These are phyloP conservation scores for Epichloe scottii DNA, from an alignment of 2,329 filamentous ascomycete species.

Conservation along the genomic window DNA sequence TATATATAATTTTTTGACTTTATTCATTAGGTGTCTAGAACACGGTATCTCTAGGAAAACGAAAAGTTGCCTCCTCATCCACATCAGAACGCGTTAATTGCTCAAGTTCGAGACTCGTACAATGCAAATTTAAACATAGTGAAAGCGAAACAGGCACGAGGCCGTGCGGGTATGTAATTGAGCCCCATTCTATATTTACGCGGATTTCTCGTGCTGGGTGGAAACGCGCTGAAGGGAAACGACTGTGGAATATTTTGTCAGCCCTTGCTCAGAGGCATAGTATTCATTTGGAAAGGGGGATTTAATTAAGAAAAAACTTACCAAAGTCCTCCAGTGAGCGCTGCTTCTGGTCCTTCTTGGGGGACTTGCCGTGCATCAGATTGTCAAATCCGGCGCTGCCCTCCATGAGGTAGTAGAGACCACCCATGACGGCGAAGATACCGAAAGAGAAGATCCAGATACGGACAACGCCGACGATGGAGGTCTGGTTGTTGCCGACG, in stretches of 20 bases:
- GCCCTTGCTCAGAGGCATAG: slow-evolving; percentile 12
- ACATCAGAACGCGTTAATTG: slow-evolving; percentile 21
- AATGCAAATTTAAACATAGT: slow-evolving; percentile 27
- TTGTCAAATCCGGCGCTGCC: slow-evolving; percentile 76
- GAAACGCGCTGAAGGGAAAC: slow-evolving; percentile 83
- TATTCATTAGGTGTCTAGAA: slow-evolving; percentile 32
- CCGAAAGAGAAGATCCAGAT: slow-evolving; percentile 88
- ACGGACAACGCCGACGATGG: slow-evolving; percentile 74
- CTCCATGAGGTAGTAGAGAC: slow-evolving; percentile 64
- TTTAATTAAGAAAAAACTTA: slow-evolving; percentile 46
- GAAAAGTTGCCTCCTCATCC: slow-evolving; percentile 24
- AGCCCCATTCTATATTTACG: slow-evolving; percentile 34
- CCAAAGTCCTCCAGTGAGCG: slow-evolving; percentile 79
- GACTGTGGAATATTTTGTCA: slow-evolving; percentile 47
- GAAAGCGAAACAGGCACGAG: slow-evolving; percentile 24
- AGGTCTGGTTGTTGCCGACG: slow-evolving; percentile 48
- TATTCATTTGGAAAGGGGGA: background rate
- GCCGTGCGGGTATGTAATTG: slow-evolving; percentile 26
- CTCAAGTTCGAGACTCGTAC: slow-evolving; percentile 23
- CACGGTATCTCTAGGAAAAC: slow-evolving; percentile 23
- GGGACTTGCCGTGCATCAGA: slow-evolving; percentile 82
- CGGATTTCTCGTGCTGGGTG: slow-evolving; percentile 81
- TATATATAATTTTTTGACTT: slow-evolving; percentile 19
- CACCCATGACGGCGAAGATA: slow-evolving; percentile 73
- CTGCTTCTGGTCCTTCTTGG: slow-evolving; percentile 72